These are phyloP conservation scores for Hypoxylon sp. DNA, from an alignment of 2,329 filamentous ascomycete genomes.

Conservation along the genomic window DNA sequence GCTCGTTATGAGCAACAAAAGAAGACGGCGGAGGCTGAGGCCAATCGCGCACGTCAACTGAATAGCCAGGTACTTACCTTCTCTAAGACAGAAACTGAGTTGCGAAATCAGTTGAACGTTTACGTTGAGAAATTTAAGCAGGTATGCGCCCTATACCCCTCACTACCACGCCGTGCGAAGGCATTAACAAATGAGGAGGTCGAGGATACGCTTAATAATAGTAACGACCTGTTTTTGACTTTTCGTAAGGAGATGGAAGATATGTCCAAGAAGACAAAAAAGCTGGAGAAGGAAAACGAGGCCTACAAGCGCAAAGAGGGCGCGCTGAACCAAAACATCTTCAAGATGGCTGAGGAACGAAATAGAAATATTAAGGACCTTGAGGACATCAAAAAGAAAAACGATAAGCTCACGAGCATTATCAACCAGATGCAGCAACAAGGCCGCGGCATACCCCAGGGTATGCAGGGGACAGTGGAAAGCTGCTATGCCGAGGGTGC, in stretches of 20 bases:
- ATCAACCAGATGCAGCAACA: constrained; percentile 98
- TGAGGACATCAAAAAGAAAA: constrained; percentile 86
- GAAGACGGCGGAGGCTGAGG: constrained; percentile 87
- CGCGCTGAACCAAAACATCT: constrained; percentile 92
- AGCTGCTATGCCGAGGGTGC: constrained; percentile 72
- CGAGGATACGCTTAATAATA: constrained; percentile 98
- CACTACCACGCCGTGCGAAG: constrained; percentile 49
- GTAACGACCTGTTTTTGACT: constrained; percentile 95
- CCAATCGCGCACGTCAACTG: constrained; percentile 83
- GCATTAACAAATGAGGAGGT: constrained; percentile 77
- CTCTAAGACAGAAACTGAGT: constrained; percentile 93
- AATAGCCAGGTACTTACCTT: constrained; percentile 95
- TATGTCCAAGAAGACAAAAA: constrained; percentile 99
- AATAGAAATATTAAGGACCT: constrained; percentile 81
- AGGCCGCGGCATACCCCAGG: constrained; percentile 81
- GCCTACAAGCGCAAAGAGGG: constrained; percentile 93
- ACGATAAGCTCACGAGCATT: constrained; percentile 91
- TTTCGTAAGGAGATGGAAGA: constrained; percentile 99
- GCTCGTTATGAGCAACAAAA: constrained; percentile 91
- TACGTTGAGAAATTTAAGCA: constrained; percentile 99
- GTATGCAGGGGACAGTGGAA: constrained; percentile 73
- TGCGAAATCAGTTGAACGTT: constrained; percentile 95
- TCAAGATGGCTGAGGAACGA: constrained; percentile 97
- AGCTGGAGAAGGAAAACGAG: constrained; percentile 96
- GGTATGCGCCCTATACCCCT: constrained; percentile 70